Base-by-base conservation (phyloP, 2,329 filamentous ascomycete genomes). In the Coccinonectria pachysandricola region DNA sequence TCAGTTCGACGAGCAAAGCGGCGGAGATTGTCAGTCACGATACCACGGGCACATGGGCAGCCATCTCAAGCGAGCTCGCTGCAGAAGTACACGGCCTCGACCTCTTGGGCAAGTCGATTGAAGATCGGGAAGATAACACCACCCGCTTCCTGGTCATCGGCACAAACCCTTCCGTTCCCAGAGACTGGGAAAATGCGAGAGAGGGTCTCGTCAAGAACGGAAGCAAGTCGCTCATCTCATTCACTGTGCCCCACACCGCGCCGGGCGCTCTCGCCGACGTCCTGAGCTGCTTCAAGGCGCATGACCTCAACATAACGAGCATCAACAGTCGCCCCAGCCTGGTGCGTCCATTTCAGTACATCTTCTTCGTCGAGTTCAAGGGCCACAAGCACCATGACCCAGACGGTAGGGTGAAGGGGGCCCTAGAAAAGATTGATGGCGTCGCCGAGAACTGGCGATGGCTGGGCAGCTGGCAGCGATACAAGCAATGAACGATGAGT, bases 301-400 rank as follows among this genome's bases (percentile, higher is more conserved):
- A 72, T 40, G 67, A 68, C 5, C 64, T 95, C 31, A 93, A 95
- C 50, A 60, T 96, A 40, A 95, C 87, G 15, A 88, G 79, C 52
- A 93, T 96, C 54, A 87, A 86, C 50, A 86, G 82, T 39, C 61
- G 88, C 37, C 88, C 88, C 5, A 86, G 82, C 44, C 69, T 81
- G 30, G 62, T 69, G 19, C 59, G 63, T 40, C 74, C 80, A 12
- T 96, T 93, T 72, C 77, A 92, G 51, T 96, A 96, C 57, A 71
- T 95, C 19, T 95, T 96, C 59, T 87, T 96, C 49, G 77, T 95
- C 15, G 88, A 96, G 62, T 86, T 93, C 44, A 71, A 80, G 50
- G 79, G 80, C 2, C 67, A 73, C 50, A 54, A 40, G 32, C 35
- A 49, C 27, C 42, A 53, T 12, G 72, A 73, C 42, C 61, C 63